Evolutionary conservation across 2,329 filamentous ascomycete genomes (phyloP), one percentile per base, ranked within the genome.

Genomic region (Penicillium italicum): DNA sequence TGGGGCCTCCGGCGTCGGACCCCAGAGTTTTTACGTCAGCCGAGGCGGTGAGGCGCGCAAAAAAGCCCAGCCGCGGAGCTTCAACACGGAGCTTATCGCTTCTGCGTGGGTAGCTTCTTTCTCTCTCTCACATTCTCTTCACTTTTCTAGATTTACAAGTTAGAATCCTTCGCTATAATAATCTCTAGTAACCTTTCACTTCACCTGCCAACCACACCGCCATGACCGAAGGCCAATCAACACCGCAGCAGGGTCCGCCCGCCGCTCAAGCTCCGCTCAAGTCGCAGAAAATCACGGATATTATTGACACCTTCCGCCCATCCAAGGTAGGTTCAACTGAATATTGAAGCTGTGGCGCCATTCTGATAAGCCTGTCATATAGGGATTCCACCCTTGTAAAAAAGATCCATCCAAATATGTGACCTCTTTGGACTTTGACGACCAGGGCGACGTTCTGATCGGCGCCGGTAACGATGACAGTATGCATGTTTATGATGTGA

Each of bases 371-470:
- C 48, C 40, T 53, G 6, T 22, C 49, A 18, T 34, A 24, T 55
- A 72, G 71, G 61, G 64, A 3, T 76, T 71, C 59, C 68, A 65
- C 55, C 66, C 63, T 38, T 61, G 66, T 42, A 78, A 74, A 64
- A 71, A 70, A 63, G 76, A 75, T 40, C 61, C 59, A 50, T 66
- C 63, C 48, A 84, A 86, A 4, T 81, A 86, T 62, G 85, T 97
- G 57, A 88, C 94, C 9, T 97, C 93, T 1, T 84, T 99, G 66
- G 93, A 99, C 77, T 99, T 96, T 71, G 92, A 97, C 74, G 92
- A 97, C 76, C 88, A 90, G 41, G 94, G 94, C 72, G 91, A 97
- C 73, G 89, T 93, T 47, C 83, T 95, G 57, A 91, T 99, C 75
- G 90, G 92, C 0, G 90, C 91, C 6, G 90, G 92, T 63, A 91